Base-by-base conservation (phyloP, 129 eudicot genomes). In the Pulicaria dysenterica region DNA sequence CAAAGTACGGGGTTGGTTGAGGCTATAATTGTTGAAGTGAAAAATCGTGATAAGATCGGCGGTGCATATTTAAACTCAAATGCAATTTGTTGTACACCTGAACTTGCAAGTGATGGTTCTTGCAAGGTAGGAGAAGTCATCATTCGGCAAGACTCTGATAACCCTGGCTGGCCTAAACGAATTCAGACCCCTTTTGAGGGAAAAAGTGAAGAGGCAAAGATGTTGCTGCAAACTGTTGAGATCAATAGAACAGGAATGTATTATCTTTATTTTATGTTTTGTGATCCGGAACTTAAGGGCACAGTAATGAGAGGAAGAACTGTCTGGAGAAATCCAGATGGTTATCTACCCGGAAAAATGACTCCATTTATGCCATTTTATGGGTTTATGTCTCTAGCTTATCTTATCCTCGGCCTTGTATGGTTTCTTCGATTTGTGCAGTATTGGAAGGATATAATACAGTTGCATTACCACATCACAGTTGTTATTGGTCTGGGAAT, bases 91-190 rank as follows among this genome's bases (percentile, higher is more conserved):
- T 91, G 97, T 77, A 82, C 87, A 43, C 91, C 91, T 40, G 63
- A 73, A 73, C 91, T 91, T 58, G 91, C 97, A 24, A 85, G 81
- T 37, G 97, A 87, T 31, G 95, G 88, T 41, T 82, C 84, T 14
- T 91, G 97, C 86, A 91, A 85, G 69, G 89, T 91, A n/a, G 97
- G 97, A 37, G 97, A 91, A 79, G 95, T 91, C 40, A 87, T 91
- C 40, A 85, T 88, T 55, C 89, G 85, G 12, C 85, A 84, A 80
- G 83, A 85, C 63, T 83, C 91, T 31, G 80, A 91, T 41, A 85
- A 81, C 74, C 97, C 91, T 11, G 88, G 73, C 10, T 91, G 97
- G 97, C 97, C 97, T 6, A 83, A 75, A 74, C 87, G 91, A 57
- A 38, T 91, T 17, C 89, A 87, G 45, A 75, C 85, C 43, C 80